Base-by-base conservation (phyloP, 75 land plant genomes). In the Picea sitchensis region DNA sequence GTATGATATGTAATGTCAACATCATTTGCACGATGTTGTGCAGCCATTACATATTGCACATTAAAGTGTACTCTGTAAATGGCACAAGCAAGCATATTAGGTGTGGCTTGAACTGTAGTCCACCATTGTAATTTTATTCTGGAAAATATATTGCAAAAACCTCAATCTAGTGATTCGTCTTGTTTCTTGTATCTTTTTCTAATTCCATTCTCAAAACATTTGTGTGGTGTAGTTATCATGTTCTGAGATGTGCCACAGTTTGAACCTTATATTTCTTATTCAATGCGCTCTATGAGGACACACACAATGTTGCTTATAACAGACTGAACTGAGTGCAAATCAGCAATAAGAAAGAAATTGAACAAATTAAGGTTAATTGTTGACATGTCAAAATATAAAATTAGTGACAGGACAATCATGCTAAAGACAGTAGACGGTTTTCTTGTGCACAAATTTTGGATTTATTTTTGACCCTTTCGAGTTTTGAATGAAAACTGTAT, bases 121-220 rank as follows among this genome's bases (percentile, higher is more conserved):
- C 56, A 38, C 74, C 74, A 20, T 69, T 69, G 74, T 71, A 44
- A 41, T 44, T 44, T 71, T 44, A 20, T 71, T 41, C 15, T 71
- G 12, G 8, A 8, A 71, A 4, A 20, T 18, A 71, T 41, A 9
- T 41, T n/a, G 2, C 18, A 3, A 23, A 44, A 44, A 44, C n/a
- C 51, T 14, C 9, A 41, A 41, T 71, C 26, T 71, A 51, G n/a
- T 44, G 11, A 47, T 71, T 71, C 44, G n/a, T 71, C 20, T 71
- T n/a, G 12, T 71, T 44, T 71, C 3, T 41, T 17, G 34, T 14
- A 18, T 20, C 21, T 71, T 44, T 0, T 71, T 6, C 9, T 20
- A 71, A n/a, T 36, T 67, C 30, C 5, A 2, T 20, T 71, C 54
- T 44, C 51, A 41, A 41, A 8, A n/a, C 9, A 20, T 71, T 44